phyloP scores from a whole-genome alignment of 176 grass and related monocot species.

The Carex kokanica region DNA sequence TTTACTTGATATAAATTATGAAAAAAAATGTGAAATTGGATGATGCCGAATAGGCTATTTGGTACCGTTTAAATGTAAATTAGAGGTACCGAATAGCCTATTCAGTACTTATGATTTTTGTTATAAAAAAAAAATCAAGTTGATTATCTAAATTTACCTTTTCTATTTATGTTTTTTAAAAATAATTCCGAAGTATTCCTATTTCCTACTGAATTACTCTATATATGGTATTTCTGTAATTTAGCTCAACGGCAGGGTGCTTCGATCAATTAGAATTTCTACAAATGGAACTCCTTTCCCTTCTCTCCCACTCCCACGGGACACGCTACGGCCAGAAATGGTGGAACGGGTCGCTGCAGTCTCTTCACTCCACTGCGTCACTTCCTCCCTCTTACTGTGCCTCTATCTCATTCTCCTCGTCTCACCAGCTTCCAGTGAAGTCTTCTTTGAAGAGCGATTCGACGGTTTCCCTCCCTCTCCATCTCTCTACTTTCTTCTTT shows the following conservation, averaged over 20 bases:
- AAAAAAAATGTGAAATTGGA: too few species aligned
- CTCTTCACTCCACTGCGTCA: background rate
- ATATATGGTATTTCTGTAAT: slow-evolving; percentile 20
- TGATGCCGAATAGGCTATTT: too few species aligned
- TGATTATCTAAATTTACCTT: too few species aligned
- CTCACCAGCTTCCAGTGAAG: slow-evolving; percentile 53
- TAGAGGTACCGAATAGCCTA: too few species aligned
- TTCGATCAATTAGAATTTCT: background rate
- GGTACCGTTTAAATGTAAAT: too few species aligned
- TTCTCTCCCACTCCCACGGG: background rate
- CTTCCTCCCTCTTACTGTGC: background rate
- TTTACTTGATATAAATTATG: too few species aligned
- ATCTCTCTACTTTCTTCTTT: background rate
- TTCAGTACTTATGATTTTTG: too few species aligned
- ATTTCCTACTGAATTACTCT: too few species aligned
- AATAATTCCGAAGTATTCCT: too few species aligned
- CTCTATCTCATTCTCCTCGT: slow-evolving; percentile 39
- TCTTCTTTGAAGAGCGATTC: slow-evolving; percentile 98
- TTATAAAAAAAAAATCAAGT: too few species aligned
- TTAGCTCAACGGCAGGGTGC: background rate
- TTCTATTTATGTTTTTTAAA: too few species aligned
- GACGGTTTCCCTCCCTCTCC: slow-evolving; percentile 45
- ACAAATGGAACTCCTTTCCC: slow-evolving; percentile 40
- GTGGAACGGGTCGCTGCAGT: background rate
- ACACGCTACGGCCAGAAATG: slow-evolving; percentile 30